Evolutionary conservation across 1,139 yeast genomes (phyloP).

Genomic region (Candida smagusa): DNA sequence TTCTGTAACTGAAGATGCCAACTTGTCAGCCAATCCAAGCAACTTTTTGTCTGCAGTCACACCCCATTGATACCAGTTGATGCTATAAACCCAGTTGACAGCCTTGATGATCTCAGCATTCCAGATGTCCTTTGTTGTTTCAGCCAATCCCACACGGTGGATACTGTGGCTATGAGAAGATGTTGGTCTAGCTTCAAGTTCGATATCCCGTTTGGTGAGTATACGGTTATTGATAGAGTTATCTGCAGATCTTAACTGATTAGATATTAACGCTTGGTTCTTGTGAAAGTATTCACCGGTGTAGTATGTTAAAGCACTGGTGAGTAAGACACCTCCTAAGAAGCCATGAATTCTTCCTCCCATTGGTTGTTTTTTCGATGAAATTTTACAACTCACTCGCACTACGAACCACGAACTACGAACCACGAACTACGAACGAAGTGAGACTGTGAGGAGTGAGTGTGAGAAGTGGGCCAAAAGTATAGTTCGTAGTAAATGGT

Average conservation of each 20-base stretch:
- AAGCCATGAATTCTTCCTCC: conserved; percentile 18
- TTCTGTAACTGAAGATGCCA: conserved; percentile 22
- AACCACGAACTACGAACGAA: too few relatives aligned
- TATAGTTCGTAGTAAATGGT: too few relatives aligned
- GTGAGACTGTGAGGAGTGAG: too few relatives aligned
- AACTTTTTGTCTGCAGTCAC: conserved; percentile 35
- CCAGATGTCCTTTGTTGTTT: conserved; percentile 80
- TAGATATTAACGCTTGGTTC: conserved; percentile 46
- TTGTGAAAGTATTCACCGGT: conserved; percentile 57
- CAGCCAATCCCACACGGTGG: conserved; percentile 35
- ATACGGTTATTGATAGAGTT: conserved; percentile 50
- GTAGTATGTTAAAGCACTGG: conserved; percentile 63
- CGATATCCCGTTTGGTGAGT: conserved; percentile 35
- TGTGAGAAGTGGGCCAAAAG: too few relatives aligned
- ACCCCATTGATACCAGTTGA: conserved; percentile 49
- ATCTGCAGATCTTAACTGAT: conserved; percentile 47
- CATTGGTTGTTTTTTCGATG: conserved; percentile 3
- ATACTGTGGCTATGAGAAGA: conserved; percentile 35
- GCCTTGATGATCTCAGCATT: conserved; percentile 66
- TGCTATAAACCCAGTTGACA: conserved; percentile 63
- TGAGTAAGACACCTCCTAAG: conserved; percentile 55
- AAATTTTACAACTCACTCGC: too few relatives aligned
- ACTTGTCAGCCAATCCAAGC: conserved; percentile 29
- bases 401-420: too few relatives aligned
- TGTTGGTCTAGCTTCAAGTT: conserved; percentile 34